A percentile compares a stretch with the other conserved stretches of the same genome.
These are phyloP conservation scores for Phytophthora idaei DNA, from an alignment of 352 stramenopile genomes.

Conservation along the genomic window DNA sequence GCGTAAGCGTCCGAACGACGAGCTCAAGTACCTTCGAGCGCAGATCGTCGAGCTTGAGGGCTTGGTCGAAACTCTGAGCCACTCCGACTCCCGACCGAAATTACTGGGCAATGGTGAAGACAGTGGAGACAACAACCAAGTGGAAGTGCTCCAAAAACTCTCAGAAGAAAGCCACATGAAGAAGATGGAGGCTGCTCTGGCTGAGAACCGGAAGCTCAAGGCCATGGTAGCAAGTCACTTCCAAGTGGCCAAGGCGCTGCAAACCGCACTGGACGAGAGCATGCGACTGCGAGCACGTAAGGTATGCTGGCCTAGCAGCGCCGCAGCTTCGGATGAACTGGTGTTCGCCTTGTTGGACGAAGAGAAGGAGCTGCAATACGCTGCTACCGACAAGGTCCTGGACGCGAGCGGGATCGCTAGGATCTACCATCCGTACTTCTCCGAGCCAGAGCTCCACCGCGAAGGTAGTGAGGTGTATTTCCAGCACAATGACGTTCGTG, in stretches of 20 bases:
- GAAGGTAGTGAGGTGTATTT: constrained; percentile 17
- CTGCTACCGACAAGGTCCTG: constrained; percentile 28
- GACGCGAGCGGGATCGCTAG: constrained; percentile 26
- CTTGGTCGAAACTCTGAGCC: constrained; percentile 14
- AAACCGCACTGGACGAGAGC: constrained; percentile 27
- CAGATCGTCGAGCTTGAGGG: constrained; percentile 28
- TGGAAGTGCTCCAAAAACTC: constrained; percentile 10
- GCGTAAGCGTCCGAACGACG: constrained; percentile 39
- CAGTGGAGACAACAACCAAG: constrained; percentile 4
- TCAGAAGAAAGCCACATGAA: constrained; percentile 11
- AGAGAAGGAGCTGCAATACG: constrained; percentile 33
- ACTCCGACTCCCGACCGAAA: constrained; percentile 1
- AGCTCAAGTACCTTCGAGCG: constrained; percentile 38
- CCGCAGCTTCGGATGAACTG: constrained; percentile 29
- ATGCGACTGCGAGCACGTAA: constrained; percentile 27
- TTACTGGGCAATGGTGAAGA: constrained; percentile 5
- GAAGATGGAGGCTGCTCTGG: constrained; percentile 15
- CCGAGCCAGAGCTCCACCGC: constrained; percentile 15
- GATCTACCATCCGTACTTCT: constrained; percentile 29
- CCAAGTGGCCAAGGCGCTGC: constrained; percentile 23
- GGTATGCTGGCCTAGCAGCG: constrained; percentile 27
- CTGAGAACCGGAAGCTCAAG: constrained; percentile 31
- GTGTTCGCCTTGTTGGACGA: constrained; percentile 39
- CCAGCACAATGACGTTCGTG: constrained; percentile 32
- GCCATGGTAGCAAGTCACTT: constrained; percentile 20